Evolutionary conservation across 345 rosid genomes (phyloP).

Genomic region (Lenwebbia sp.): DNA sequence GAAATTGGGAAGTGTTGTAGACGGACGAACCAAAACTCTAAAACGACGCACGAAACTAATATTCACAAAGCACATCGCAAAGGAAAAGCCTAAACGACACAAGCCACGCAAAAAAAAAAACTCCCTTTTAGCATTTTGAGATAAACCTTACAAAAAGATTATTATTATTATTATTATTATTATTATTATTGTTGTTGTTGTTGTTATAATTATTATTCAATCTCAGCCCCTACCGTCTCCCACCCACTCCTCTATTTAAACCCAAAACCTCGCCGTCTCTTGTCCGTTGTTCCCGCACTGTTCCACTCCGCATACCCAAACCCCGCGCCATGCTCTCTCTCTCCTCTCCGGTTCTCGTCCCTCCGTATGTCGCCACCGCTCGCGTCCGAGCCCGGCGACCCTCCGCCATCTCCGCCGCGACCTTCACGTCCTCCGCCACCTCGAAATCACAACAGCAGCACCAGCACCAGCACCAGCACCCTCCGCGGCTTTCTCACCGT

Average conservation of each 20-base stretch:
- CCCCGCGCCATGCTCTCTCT: not conserved
- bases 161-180: not conserved
- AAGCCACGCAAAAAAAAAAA: no score
- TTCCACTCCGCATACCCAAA: not conserved
- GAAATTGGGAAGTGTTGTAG: not conserved
- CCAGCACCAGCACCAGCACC: not conserved
- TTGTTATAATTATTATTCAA: no score
- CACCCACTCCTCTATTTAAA: not conserved
- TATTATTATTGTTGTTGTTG: not conserved
- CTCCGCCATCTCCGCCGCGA: not conserved
- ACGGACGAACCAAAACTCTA: not conserved
- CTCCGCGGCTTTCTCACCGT: not conserved
- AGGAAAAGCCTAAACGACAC: no score
- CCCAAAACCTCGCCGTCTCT: not conserved
- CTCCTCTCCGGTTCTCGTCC: not conserved
- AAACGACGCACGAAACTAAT: fast-evolving
- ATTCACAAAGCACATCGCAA: not conserved
- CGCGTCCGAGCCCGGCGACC: not conserved
- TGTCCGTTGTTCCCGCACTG: not conserved
- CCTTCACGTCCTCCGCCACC: not conserved
- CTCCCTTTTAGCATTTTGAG: not conserved
- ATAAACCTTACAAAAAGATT: not conserved
- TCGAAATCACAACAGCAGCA: not conserved
- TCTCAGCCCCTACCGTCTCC: not conserved
- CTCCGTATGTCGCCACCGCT: not conserved